Base-by-base conservation (phyloP, 1,284 basidiomycete genomes). In the Trichosporon ovoides region DNA sequence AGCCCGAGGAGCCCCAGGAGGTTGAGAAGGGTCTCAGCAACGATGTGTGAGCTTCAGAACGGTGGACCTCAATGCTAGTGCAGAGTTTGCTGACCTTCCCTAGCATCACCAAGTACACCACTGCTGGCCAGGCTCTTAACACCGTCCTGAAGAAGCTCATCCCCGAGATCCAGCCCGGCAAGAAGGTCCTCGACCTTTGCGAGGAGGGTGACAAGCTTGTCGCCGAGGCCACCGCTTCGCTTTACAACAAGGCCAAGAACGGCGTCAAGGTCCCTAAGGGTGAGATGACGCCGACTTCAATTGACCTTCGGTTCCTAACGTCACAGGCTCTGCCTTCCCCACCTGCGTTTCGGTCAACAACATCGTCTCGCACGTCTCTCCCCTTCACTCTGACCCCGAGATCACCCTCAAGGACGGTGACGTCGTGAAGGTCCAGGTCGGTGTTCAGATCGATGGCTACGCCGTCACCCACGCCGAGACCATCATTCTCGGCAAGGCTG, bases 401-500 rank as follows among this genome's bases (percentile, higher is more conserved):
- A 87, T 92, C 76, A 87, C 88, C 58, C 83, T 98, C 66, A 87
- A 86, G 58, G 89, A 91, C 68, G 86, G 87, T 65, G 95, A 98
- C 74, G 87, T 98, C 57, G 95, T 98, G 70, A 98, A 98, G 81
- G 81, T 98, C 65, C 90, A 95, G 78, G 81, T 97, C 63, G 95
- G 95, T 59, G 91, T 94, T 35, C 95, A 98, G 76, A 94, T 98
- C 77, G 95, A 98, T 77, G 95, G 91, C 61, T 76, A 73, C 67
- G 67, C 74, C 52, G 74, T 76, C 55, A 71, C 68, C 74, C 84
- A 84, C 70, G 95, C 91, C 58, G 95, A 98, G 80, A 98, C 93
- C 40, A 78, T 96, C 69, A 83, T 92, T 61, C 85, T 98, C 38
- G 89, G 90, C 52, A 84, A 85, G 56, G 78, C 89, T 31, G 90